Evolutionary conservation across 108 stramenopile genomes (phyloP), one percentile per base, ranked within the genome.

Genomic region (Tribonema minus): DNA sequence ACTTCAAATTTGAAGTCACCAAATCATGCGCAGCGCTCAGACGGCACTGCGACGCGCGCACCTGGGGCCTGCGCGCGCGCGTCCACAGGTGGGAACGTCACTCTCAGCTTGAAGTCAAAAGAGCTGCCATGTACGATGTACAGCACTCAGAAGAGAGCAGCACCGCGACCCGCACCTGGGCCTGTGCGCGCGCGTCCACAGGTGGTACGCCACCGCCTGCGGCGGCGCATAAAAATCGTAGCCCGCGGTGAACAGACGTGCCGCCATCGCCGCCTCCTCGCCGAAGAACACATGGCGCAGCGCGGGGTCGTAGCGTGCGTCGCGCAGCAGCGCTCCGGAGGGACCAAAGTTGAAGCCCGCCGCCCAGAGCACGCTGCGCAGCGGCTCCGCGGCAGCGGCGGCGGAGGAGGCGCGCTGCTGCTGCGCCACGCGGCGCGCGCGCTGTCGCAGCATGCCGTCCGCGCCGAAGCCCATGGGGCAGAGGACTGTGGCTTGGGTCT

Each of bases 321-420:
- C 72, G 2, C 71, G 61, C 62, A 78, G 37, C 30, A 75, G 37
- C 33, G 75, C 1, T 23, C 61, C 67, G 37, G 67, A 32, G 65
- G 82, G 81, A 9, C 83, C 86, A 80, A 94, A 94, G 71, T 89
- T 89, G 80, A 94, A 92, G 5, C 93, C 93, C n/a, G 88, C 92
- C 6, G 92, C 92, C 72, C 89, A 92, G 30, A 93, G 85, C 2
- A 93, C 93, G 37, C 94, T 85, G n/a, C 91, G 80, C 31, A 90
- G 87, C 7, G 94, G 94, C 32, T 74, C 31, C 31, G 31, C 27
- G 20, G 37, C 82, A n/a, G n/a, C n/a, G n/a, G n/a, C n/a, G 36
- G 3, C 68, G 36, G 15, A 27, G n/a, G 25, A 25, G n/a, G n/a
- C n/a, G n/a, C n/a, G n/a, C n/a, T n/a, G n/a, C 58, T 38, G 59